Percentiles rank a stretch among this genome's conserved stretches.
Evolutionary conservation across 441 rosid genomes (phyloP).

Genomic region (Eutrema salsugineum): DNA sequence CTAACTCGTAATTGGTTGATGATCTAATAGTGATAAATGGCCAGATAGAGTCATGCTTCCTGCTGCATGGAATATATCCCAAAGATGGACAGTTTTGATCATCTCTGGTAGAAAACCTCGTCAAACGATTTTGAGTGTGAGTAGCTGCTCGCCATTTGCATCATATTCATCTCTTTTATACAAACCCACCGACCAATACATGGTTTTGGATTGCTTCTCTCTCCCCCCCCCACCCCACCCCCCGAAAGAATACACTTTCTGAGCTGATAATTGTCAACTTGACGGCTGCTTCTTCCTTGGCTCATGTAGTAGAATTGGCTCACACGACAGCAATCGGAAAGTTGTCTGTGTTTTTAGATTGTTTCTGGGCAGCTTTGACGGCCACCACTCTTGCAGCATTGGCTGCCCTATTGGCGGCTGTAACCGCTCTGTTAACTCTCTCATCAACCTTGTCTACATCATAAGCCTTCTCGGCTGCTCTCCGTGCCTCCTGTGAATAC

Average conservation of each 20-base stretch:
- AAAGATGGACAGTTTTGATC: neutral
- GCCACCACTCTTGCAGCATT: conserved; percentile 89
- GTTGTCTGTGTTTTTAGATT: conserved; percentile 40
- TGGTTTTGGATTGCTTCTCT: too few relatives aligned
- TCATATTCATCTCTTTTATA: too few relatives aligned
- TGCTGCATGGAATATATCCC: neutral
- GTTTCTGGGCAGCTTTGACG: conserved; percentile 78
- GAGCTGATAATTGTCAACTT: neutral
- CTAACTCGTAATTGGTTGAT: conserved; percentile 18
- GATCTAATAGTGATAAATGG: neutral
- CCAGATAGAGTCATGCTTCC: neutral
- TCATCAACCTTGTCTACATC: conserved; percentile 87
- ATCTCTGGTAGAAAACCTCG: neutral
- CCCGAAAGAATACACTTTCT: too few relatives aligned
- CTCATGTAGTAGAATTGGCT: conserved; percentile 9
- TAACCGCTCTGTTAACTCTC: conserved; percentile 80
- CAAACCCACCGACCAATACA: too few relatives aligned
- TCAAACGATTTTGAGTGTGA: neutral
- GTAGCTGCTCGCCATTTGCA: too few relatives aligned
- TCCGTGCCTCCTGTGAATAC: conserved; percentile 68
- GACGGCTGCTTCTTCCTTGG: neutral
- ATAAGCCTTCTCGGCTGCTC: conserved; percentile 76
- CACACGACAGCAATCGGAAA: conserved; percentile 54
- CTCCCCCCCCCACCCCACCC: too few relatives aligned
- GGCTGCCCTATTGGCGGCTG: conserved; percentile 86